Base-by-base conservation (phyloP, 768 basidiomycete species). In the Lyophyllum decastes region DNA sequence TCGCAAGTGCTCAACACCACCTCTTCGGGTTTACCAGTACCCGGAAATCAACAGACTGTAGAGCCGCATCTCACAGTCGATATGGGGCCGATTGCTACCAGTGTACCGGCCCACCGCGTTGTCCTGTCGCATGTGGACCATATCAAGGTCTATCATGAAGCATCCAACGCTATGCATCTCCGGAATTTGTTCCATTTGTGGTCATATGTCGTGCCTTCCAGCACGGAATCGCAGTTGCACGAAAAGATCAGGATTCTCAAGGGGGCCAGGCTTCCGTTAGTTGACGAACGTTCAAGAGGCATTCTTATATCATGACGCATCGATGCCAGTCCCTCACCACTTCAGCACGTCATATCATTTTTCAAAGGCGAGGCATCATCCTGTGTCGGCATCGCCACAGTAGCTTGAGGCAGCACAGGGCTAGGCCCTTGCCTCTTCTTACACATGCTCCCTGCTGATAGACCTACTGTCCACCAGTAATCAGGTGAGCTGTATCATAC, bases 61-160 rank as follows among this genome's bases (percentile, higher is more conserved):
- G 48, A 45, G 33, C 7, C n/a, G 17, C 24, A 26, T 17, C 22
- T 34, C 0, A 35, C 55, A 12, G 34, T 38, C 12, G 54, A 46
- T 2, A 4, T 27, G 30, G 46, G 34, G 33, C 48, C 57, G 16
- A 35, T 45, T 4, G 24, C 49, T 2, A 26, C 50, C 4, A 45
- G 52, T 17, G 14, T 22, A 17, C 11, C 27, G 24, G 38, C 41
- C 14, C 17, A 48, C 17, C 67, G 60, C 40, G 33, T 50, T 27
- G 64, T 64, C 19, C 54, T 80, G 49, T 70, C 71, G 35, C 55
- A 56, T 8, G 64, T 73, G 44, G 84, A 87, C 63, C 73, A 82
- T 61, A 79, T 87, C 72, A 85, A 84, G 66, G 68, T 87, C 33
- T 85, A 85, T 66, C 84, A 86, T 63, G 83, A 86, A 60, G 75